Evolutionary conservation across 257 asterid genomes (phyloP), one percentile per base, ranked within the genome.

Genomic region (Plantago ovata): DNA sequence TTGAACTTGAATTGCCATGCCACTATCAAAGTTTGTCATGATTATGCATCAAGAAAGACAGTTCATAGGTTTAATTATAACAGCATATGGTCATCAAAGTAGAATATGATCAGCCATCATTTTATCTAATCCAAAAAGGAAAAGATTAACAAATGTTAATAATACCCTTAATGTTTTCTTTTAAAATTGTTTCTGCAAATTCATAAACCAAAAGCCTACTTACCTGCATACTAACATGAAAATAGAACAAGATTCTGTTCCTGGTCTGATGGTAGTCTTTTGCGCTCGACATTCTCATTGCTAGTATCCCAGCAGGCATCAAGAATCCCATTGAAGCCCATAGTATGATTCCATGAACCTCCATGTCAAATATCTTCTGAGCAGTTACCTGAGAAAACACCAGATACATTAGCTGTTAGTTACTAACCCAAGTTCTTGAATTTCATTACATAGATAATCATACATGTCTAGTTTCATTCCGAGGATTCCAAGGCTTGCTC

Each of bases 291-390:
- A 81, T 61, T 75, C 98, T 81, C 68, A 85, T 77, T 53, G 70
- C 38, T 18, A 90, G 77, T 74, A 90, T 74, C 36, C 91, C 98
- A 13, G 72, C 60, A 40, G 96, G 98, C 83, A 86, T 81, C 63
- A 87, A 75, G 66, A 83, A 69, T 42, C 95, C 96, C 77, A 78
- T 73, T 38, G 98, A 84, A 72, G 84, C 84, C 96, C 98, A 90
- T 20, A 84, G 65, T 13, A 87, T 66, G 50, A 90, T 61, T 38
- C 95, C 97, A 76, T 86, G 97, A 64, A 86, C 70, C 61, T 60
- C 73, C 63, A 90, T 82, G 20, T 82, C 82, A 70, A 66, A 53
- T 57, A 50, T 53, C 75, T 51, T 84, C 46, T 59, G 64, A 58
- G 76, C 61, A 70, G 56, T 70, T 24, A 64, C 80, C 94, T 89